phyloP scores from a whole-genome alignment of 306 rosid species.

The peach (Prunus persica) region Prunus_persica_NCBIv2 NC_034016.1:16186001-16186500 shows the following conservation, averaged over 20 bases:
- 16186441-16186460: slow-evolving; percentile 25
- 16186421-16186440: slow-evolving; percentile 85
- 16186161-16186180: neutral
- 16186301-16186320: slow-evolving; percentile 14
- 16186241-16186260: neutral
- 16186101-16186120: neutral
- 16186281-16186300: neutral
- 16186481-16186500: slow-evolving; percentile 64
- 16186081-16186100: neutral
- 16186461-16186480: slow-evolving; percentile 85
- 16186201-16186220: neutral
- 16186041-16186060: neutral
- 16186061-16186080: neutral
- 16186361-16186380: neutral
- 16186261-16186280: neutral
- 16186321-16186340: slow-evolving; percentile 23
- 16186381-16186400: neutral
- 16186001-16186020: slow-evolving; percentile 43
- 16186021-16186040: neutral
- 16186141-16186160: neutral
- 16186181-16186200: slow-evolving; percentile 8
- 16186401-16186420: slow-evolving; percentile 17
- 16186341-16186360: slow-evolving; percentile 34
- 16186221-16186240: neutral
- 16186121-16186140: neutral